phyloP scores from a whole-genome alignment of 2,329 filamentous ascomycete species.

The Colletotrichum viniferum region DNA sequence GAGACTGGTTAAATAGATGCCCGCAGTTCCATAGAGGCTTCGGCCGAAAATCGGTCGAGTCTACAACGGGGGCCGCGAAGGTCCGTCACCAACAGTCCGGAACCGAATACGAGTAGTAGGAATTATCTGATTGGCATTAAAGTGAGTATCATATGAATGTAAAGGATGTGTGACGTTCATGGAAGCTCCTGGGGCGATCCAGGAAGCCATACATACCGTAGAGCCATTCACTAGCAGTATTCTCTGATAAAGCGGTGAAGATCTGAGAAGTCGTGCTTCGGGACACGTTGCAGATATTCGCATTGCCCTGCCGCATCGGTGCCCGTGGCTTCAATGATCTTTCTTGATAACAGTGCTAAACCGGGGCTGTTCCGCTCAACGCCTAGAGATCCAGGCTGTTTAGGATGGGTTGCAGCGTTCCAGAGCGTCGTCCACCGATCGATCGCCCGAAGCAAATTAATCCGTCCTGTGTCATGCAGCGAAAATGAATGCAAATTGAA shows the following conservation, averaged over 20 bases:
- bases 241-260: not conserved
- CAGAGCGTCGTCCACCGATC: not conserved
- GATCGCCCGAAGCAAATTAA: not conserved
- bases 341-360: not conserved
- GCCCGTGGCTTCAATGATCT: not conserved
- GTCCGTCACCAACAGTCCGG: not conserved
- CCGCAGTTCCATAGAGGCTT: not conserved
- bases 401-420: not conserved
- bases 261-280: not conserved
- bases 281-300: not conserved
- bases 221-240: not conserved
- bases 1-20: not conserved
- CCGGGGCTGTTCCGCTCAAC: not conserved
- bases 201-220: not conserved
- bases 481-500: not conserved
- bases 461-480: not conserved
- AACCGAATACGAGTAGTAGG: not conserved
- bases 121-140: not conserved
- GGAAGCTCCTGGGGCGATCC: not conserved
- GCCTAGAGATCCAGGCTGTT: not conserved
- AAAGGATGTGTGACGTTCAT: not conserved
- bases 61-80: not conserved
- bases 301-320: rapidly evolving
- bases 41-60: not conserved
- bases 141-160: not conserved